Evolutionary conservation across 495 filamentous ascomycete species (phyloP).

Genomic region (Penicillium crystallinum): DNA sequence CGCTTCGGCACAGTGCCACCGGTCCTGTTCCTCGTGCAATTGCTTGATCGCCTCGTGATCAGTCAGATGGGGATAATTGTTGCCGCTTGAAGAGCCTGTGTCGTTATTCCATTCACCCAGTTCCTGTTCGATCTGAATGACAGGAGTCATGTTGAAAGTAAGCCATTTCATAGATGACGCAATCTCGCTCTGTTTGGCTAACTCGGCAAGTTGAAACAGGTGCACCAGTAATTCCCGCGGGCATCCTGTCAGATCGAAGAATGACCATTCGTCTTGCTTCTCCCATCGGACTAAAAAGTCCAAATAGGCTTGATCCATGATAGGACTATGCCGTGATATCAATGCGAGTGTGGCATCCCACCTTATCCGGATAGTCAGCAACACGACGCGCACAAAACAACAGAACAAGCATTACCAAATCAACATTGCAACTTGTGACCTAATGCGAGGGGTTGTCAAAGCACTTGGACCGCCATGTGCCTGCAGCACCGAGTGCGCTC

Average conservation of each 20-base stretch:
- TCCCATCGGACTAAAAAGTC: slow-evolving; percentile 10
- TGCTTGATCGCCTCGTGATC: slow-evolving; percentile 8
- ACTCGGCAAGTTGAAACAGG: slow-evolving; percentile 17
- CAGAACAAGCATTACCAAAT: slow-evolving; percentile 16
- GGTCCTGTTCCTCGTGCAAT: slow-evolving; percentile 23
- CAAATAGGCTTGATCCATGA: slow-evolving; percentile 17
- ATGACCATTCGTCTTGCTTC: slow-evolving; percentile 18
- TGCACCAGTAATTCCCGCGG: slow-evolving; percentile 16
- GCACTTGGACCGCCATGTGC: slow-evolving; percentile 7
- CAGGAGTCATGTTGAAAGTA: slow-evolving; percentile 18
- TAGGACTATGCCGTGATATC: slow-evolving; percentile 18
- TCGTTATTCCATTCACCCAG: slow-evolving; percentile 9
- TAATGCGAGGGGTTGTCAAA: slow-evolving; percentile 3
- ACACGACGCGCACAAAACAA: neutral
- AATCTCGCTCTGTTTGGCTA: slow-evolving; percentile 18
- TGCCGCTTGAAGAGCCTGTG: neutral
- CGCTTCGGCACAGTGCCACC: slow-evolving; percentile 26
- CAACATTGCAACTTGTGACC: slow-evolving; percentile 24
- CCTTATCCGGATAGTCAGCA: slow-evolving; percentile 6
- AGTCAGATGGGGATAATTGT: neutral
- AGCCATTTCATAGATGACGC: slow-evolving; percentile 23
- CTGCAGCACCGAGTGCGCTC: slow-evolving; percentile 9
- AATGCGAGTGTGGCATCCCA: slow-evolving; percentile 27
- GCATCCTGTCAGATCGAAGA: slow-evolving; percentile 26
- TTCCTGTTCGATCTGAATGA: slow-evolving; percentile 12